These are phyloP conservation scores for Sclerotiophoma versabilis DNA, from an alignment of 2,329 filamentous ascomycete genomes.

Conservation along the genomic window DNA sequence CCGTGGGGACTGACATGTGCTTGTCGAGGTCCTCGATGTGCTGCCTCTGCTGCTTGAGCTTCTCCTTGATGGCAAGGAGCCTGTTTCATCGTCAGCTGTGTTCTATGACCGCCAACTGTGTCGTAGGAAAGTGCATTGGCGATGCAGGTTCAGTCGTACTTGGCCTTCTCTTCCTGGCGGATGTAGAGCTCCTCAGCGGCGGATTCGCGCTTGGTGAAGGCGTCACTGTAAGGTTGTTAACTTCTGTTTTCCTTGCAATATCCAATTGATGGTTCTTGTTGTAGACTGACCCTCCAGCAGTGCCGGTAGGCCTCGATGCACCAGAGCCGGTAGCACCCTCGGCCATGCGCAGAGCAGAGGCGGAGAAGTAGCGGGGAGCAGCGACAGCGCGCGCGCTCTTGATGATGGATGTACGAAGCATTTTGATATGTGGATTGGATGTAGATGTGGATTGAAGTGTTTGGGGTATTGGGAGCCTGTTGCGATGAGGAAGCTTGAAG, in stretches of 20 bases:
- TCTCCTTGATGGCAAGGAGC: slow-evolving; percentile 72
- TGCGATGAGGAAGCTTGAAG: neutral
- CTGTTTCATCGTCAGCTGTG: slow-evolving; percentile 45
- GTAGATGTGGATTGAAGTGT: slow-evolving; percentile 16
- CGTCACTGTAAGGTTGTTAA: slow-evolving; percentile 67
- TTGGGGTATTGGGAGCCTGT: neutral
- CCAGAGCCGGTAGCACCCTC: slow-evolving; percentile 57
- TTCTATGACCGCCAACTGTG: neutral
- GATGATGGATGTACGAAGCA: slow-evolving; percentile 50
- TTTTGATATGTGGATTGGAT: slow-evolving; percentile 27
- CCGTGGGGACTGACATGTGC: slow-evolving; percentile 73
- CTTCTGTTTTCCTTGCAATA: neutral
- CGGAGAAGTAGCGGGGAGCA: slow-evolving; percentile 52
- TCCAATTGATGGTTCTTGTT: neutral
- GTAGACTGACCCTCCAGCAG: slow-evolving; percentile 44
- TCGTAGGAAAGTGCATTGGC: neutral
- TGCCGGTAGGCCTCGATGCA: slow-evolving; percentile 50
- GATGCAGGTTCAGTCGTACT: slow-evolving; percentile 56
- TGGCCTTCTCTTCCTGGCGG: slow-evolving; percentile 85
- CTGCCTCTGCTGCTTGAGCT: slow-evolving; percentile 76
- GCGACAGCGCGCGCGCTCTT: slow-evolving; percentile 50
- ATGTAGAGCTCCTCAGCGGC: slow-evolving; percentile 87
- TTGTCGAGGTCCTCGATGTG: slow-evolving; percentile 85
- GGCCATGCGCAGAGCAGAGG: slow-evolving; percentile 52
- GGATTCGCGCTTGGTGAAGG: slow-evolving; percentile 90